phyloP scores from a whole-genome alignment of 2,329 filamentous ascomycete genomes.

The Nothomitra cinnamomea region DNA sequence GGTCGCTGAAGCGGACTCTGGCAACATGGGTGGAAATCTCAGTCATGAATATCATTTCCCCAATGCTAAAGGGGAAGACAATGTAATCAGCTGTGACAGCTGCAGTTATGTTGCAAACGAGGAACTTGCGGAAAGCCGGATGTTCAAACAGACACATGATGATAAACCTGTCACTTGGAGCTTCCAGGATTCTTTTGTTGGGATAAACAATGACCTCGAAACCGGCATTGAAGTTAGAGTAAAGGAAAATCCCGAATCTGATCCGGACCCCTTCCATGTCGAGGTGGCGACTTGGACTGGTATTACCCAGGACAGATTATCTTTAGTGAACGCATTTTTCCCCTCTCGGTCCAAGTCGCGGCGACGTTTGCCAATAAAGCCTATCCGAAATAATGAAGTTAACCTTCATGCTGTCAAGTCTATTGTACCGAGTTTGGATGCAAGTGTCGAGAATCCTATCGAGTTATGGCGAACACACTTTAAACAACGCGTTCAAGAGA shows the following conservation, averaged over 20 bases:
- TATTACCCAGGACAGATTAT: slow-evolving; percentile 5
- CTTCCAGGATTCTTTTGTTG: neutral
- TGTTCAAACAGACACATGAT: neutral
- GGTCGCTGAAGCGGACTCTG: slow-evolving; percentile 78
- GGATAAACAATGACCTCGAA: neutral
- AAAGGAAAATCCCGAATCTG: slow-evolving; percentile 14
- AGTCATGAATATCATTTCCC: slow-evolving; percentile 92
- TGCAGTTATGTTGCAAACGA: slow-evolving; percentile 76
- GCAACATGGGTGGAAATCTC: slow-evolving; percentile 84
- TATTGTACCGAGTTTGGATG: slow-evolving; percentile 6
- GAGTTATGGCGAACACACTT: slow-evolving; percentile 6
- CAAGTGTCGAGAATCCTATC: slow-evolving; percentile 7
- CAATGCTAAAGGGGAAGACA: slow-evolving; percentile 68
- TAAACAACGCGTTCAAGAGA: neutral
- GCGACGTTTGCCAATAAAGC: neutral
- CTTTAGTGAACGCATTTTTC: slow-evolving; percentile 7
- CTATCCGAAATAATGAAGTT: neutral
- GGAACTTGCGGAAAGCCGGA: slow-evolving; percentile 47
- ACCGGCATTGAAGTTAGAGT: slow-evolving; percentile 10
- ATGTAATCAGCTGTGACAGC: slow-evolving; percentile 53
- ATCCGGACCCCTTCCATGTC: slow-evolving; percentile 8
- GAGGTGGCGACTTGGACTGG: slow-evolving; percentile 6
- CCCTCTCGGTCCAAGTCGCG: neutral
- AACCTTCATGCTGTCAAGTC: slow-evolving; percentile 6
- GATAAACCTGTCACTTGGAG: neutral